Base-by-base conservation (phyloP, 2,329 filamentous ascomycete genomes). In the Neonectria sp. region DNA sequence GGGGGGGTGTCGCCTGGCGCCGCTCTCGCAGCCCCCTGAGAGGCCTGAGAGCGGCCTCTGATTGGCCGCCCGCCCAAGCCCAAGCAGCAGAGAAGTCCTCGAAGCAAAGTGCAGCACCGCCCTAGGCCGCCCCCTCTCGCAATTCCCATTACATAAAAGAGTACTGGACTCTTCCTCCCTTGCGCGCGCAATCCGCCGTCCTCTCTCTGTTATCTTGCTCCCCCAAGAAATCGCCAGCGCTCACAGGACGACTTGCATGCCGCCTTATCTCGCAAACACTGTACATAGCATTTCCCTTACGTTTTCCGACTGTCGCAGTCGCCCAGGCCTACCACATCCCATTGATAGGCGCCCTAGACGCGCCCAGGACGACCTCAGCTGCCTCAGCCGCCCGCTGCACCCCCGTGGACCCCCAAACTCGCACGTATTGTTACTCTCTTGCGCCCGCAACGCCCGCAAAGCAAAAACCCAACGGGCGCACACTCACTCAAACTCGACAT, bases 121-220 rank as follows among this genome's bases (percentile, higher is more conserved):
- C 67, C 61, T 71, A 73, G 71, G 70, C 70, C 63, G 73, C 73
- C 71, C 73, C 73, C 74, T 75, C 73, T 75, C 64, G 64, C 75
- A 78, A 77, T 79, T 80, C 74, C 77, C 77, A 80, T 80, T 81
- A 81, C 79, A 80, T 81, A 81, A 81, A 81, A 80, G 72, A 78
- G 76, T 74, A 73, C 69, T 68, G 68, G 75, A 71, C 76, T 71
- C 77, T 77, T 72, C 74, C 72, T 75, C 68, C 72, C 71, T 71
- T 68, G 70, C 68, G 68, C 67, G 64, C 63, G 59, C 68, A 63
- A 55, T 71, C 62, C 60, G 62, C 63, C 59, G 62, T 68, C 63
- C 59, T 65, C 61, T 73, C 69, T 72, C 69, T 74, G 75, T 75
- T 78, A 79, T 78, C 73, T 76, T 65, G 72, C 68, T 73, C 75